Conservation (phyloP, 805 yeast species). For the Zygosaccharomyces siamensis region DNA sequence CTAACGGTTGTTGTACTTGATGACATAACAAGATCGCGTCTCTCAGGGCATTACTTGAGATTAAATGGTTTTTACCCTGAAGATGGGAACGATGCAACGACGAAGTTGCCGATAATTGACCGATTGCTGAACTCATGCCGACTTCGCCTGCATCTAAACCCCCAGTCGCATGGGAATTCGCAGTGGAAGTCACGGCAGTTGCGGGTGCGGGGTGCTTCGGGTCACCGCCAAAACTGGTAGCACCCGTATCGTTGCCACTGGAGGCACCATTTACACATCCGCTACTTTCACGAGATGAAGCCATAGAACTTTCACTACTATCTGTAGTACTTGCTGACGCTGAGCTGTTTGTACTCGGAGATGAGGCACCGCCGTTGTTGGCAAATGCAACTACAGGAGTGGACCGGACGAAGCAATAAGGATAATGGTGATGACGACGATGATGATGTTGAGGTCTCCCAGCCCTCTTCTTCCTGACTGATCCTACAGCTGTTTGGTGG, state of each 20-base stretch:
- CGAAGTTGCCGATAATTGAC: not conserved
- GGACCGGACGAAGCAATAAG: conserved; percentile 1
- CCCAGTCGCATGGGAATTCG: not conserved
- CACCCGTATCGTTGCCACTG: conserved; percentile 1
- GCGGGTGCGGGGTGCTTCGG: not conserved
- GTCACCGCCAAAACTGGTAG: conserved; percentile 4
- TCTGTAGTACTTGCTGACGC: not conserved
- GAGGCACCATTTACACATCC: not conserved
- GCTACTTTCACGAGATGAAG: not conserved
- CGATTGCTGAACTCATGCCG: not conserved
- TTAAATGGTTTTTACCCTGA: not conserved
- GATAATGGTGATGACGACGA: conserved; percentile 8
- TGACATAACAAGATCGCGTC: conserved; percentile 21
- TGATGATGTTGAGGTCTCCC: conserved; percentile 3
- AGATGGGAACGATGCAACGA: not conserved
- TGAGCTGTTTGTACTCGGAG: not conserved
- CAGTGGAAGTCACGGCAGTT: not conserved
- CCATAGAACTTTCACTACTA: not conserved
- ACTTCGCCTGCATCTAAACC: not conserved
- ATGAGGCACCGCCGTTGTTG: not conserved
- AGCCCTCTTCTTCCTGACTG: conserved; percentile 2
- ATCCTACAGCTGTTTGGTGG: conserved; percentile 1
- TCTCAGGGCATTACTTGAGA: conserved; percentile 7
- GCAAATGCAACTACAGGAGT: not conserved
- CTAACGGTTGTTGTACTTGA: conserved; percentile 11